Percentiles rank a stretch among this genome's conserved stretches.
Conservation (phyloP, 495 filamentous ascomycete species). For the Aspergillus incahuasiensis region DNA sequence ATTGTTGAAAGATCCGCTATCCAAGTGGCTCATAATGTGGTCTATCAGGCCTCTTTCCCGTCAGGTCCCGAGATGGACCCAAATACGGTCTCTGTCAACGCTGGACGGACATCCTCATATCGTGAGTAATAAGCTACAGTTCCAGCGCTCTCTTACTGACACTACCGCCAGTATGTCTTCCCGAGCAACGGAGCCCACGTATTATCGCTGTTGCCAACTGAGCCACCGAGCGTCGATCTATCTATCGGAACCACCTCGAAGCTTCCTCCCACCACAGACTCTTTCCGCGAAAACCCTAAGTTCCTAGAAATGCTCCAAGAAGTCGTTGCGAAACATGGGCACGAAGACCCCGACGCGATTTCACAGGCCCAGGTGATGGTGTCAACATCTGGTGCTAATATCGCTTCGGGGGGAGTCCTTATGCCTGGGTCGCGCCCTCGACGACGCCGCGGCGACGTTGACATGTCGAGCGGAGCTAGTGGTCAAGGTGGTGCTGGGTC, state of each 20-base stretch:
- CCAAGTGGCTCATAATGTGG: conserved; percentile 24
- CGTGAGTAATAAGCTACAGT: conserved; percentile 25
- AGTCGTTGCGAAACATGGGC: conserved; percentile 64
- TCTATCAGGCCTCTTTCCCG: conserved; percentile 19
- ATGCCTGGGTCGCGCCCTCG: conserved; percentile 42
- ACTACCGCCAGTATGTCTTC: conserved; percentile 64
- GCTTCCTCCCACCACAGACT: conserved; percentile 71
- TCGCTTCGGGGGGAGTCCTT: conserved; percentile 62
- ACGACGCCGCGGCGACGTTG: conserved; percentile 40
- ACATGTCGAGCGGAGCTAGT: conserved; percentile 71
- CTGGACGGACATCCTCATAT: conserved; percentile 52
- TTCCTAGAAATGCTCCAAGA: conserved; percentile 74
- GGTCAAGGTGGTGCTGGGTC: conserved; percentile 79
- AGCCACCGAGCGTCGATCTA: conserved; percentile 62
- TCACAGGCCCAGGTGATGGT: conserved; percentile 76
- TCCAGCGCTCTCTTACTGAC: conserved; percentile 3
- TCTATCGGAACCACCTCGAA: conserved; percentile 71
- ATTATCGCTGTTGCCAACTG: conserved; percentile 70
- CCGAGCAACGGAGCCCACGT: conserved; percentile 46
- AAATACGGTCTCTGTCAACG: conserved; percentile 45
- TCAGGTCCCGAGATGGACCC: conserved; percentile 24
- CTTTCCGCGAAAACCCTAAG: conserved; percentile 68
- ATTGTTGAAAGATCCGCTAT: neutral
- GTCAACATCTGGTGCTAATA: conserved; percentile 66
- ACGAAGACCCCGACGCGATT: conserved; percentile 65